Base-by-base conservation (phyloP, 805 yeast species). In the Phaffomyces opuntiae region DNA sequence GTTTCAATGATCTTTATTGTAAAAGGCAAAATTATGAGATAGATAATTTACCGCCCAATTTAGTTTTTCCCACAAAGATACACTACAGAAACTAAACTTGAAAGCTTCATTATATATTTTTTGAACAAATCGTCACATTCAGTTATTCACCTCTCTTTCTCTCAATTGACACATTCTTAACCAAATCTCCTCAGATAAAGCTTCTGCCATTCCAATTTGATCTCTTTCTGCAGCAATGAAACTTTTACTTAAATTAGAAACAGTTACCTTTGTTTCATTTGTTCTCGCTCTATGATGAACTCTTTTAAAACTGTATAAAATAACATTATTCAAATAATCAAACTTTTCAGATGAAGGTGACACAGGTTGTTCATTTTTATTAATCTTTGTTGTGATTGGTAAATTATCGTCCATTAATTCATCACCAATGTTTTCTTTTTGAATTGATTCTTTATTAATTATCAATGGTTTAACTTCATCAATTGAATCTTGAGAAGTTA, bases 151-250 rank as follows among this genome's bases (percentile, higher is more conserved):
- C 7, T 12, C 17, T 33, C 34, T 42, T 5, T 49, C 49, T 46
- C 55, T 49, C 36, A 57, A 40, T 16, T 48, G 47, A 16, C 43
- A 43, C 61, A 72, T 57, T 27, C 73, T 59, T 36, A 65, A 50
- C 61, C 69, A 66, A 12, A 83, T 63, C 57, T 84, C 91, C 60
- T 84, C 87, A 9, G 81, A 65, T 9, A 85, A 69, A 0, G 87
- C 87, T 46, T 77, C 81, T 40, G 79, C 65, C 38, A 85, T 67
- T 0, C 93, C 93, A 1, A 85, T 82, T 46, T 77, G 78, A 19
- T 62, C 58, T 21, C 54, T 47, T 53, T 85, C 89, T 31, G 73
- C 70, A 4, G 57, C 59, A 2, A 63, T 57, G 35, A 84, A 62
- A 11, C 62, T 62, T 7, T 63, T 55, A 34, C 68, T 65, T 42